phyloP scores from a whole-genome alignment of 495 filamentous ascomycete genomes.

The Talaromyces adpressus region DNA sequence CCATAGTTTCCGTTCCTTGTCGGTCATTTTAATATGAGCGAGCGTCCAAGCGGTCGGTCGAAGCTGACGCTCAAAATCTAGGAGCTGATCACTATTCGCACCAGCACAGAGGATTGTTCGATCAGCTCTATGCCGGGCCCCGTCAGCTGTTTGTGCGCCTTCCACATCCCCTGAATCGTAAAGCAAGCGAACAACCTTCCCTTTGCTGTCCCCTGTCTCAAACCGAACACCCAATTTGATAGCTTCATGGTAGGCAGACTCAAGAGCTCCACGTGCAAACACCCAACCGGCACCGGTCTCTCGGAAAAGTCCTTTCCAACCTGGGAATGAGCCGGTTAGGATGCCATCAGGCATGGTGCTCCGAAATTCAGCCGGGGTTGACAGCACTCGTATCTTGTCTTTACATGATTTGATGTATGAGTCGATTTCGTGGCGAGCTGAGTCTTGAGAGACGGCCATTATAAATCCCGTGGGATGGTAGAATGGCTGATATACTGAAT shows the following conservation, averaged over 20 bases:
- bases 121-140: slow-evolving; percentile 24
- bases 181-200: slow-evolving; percentile 27
- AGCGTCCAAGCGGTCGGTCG: slow-evolving; percentile 48
- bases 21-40: slow-evolving; percentile 41
- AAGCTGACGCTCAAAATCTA: slow-evolving; percentile 41
- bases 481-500: slow-evolving; percentile 39
- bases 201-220: slow-evolving; percentile 28
- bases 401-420: slow-evolving; percentile 11
- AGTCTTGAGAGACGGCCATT: slow-evolving; percentile 21
- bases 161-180: slow-evolving; percentile 26
- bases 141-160: slow-evolving; percentile 31
- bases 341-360: slow-evolving; percentile 45
- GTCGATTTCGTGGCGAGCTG: slow-evolving; percentile 21
- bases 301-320: slow-evolving; percentile 44
- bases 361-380: slow-evolving; percentile 29
- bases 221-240: slow-evolving; percentile 37
- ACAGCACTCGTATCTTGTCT: neutral
- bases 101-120: slow-evolving; percentile 41
- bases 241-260: slow-evolving; percentile 37
- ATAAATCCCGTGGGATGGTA: slow-evolving; percentile 46
- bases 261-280: slow-evolving; percentile 38
- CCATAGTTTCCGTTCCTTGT: slow-evolving; percentile 33
- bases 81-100: slow-evolving; percentile 35
- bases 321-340: slow-evolving; percentile 40
- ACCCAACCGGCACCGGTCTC: slow-evolving; percentile 42